Evolutionary conservation across 1,284 basidiomycete genomes (phyloP), one percentile per base, ranked within the genome.

Genomic region (Phellinidium pouzarii): DNA sequence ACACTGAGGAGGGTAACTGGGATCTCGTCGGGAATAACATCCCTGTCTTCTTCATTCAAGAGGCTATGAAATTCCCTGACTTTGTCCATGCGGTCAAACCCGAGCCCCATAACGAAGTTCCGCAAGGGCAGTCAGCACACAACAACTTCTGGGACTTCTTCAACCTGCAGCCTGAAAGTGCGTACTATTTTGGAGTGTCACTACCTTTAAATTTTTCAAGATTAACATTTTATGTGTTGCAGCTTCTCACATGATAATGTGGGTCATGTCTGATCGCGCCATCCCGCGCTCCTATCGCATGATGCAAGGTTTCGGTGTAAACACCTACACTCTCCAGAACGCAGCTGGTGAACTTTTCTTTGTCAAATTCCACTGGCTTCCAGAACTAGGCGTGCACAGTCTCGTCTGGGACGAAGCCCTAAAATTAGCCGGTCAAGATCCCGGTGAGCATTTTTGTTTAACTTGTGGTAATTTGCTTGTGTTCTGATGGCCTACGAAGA

Each of bases 301-400:
- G 83, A 88, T 94, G 80, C 87, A 90, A 69, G 91, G 84, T 4
- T 91, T 91, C 58, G 87, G 87, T 9, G 86, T 91, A 25, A 89
- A 93, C 66, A 89, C 88, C 0, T 92, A 74, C 67, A 83, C 85
- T 4, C 73, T 92, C 11, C 62, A 84, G 52, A 90, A 90, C 60
- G 72, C 69, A 0, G 64, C 76, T 14, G 81, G 82, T 48, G 76
- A 89, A 61, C 76, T 80, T 1, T 75, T 77, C 55, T 92, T 91
- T 60, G 90, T 91, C 67, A 93, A 93, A 66, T 93, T 91, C 67
- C 88, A 92, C 66, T 88, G 80, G 73, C 78, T 79, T 36, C 87
- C 88, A 0, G 82, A 89, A 64, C 77, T 91, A 17, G 90, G 91
- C 19, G 83, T 86, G 3, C 87, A 92, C 63, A 86, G 80, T 54